Conservation (phyloP, 495 filamentous ascomycete genomes). For the Sphaerosporella brunnea region DNA sequence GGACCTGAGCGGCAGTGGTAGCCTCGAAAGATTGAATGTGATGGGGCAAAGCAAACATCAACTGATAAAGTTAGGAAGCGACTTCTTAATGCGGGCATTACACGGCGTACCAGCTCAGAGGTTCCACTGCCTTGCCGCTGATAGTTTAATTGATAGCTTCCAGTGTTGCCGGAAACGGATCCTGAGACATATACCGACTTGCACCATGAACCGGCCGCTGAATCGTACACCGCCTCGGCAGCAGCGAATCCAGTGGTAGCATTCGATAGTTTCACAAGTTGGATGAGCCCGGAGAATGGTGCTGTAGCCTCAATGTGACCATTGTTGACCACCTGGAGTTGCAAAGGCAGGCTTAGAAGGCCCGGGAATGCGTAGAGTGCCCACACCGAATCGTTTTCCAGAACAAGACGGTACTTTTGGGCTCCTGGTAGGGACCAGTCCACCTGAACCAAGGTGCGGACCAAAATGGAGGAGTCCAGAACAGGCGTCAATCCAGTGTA, state of each 20-base stretch:
- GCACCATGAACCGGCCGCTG: conserved; percentile 54
- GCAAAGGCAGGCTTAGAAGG: not conserved
- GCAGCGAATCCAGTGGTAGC: conserved; percentile 28
- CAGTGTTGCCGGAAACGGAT: conserved; percentile 27
- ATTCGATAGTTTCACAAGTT: conserved; percentile 45
- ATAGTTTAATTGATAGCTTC: conserved; percentile 48
- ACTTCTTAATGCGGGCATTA: too few relatives aligned
- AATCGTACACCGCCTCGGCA: conserved; percentile 52
- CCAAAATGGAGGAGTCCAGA: conserved; percentile 47
- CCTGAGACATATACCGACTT: conserved; percentile 45
- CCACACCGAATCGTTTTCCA: conserved; percentile 60
- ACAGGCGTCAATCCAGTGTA: conserved; percentile 51
- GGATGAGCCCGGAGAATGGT: conserved; percentile 48
- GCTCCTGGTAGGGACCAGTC: conserved; percentile 32
- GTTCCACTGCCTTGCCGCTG: not conserved
- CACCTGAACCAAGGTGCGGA: not conserved
- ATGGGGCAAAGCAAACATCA: conserved; percentile 84
- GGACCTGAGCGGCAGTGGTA: conserved; percentile 3
- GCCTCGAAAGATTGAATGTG: conserved; percentile 49
- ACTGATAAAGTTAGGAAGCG: too few relatives aligned
- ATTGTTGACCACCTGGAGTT: conserved; percentile 3
- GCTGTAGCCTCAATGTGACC: not conserved
- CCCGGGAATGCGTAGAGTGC: conserved; percentile 54
- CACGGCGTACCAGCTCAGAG: conserved; percentile 8
- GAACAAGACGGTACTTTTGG: conserved; percentile 52